Evolutionary conservation across 2,329 filamentous ascomycete genomes (phyloP), one percentile per base, ranked within the genome.

Genomic region (Mycosphaerella sp.): DNA sequence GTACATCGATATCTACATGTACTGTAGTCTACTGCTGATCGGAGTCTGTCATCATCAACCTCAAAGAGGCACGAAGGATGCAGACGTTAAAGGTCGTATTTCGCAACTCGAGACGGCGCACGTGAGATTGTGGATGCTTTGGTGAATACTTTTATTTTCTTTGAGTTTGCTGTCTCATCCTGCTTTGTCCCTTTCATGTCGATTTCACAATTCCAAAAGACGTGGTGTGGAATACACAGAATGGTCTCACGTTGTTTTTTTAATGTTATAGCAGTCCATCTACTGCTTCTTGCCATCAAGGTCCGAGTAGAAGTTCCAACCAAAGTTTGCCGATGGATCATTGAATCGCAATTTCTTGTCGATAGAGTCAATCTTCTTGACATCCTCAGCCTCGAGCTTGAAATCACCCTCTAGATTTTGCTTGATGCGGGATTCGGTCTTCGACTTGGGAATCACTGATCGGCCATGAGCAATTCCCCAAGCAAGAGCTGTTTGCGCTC

Each of bases 261-360:
- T n/a, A n/a, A n/a, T n/a, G n/a, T n/a, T 21, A 21, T 21, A 21
- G 3, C 18, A 3, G 7, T 25, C 6, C 21, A 6, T 41, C 42
- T 47, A 39, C 27, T 57, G 52, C 54, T 71, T 63, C 65, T 79
- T 79, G 3, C 80, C 80, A 46, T 84, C 81, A 49, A 84, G 60
- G 64, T 81, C 80, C 1, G 63, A 59, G 57, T 79, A 84, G 58
- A 82, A 81, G 6, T 79, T 69, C 65, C 75, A 79, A 2, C 78
- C 75, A 68, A 84, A 84, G 17, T 67, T 70, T 6, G 62, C 68
- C 39, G 73, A 77, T 4, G 79, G 74, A 62, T 84, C 80, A 50
- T 83, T 84, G 62, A 84, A 83, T 37, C 81, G 70, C 57, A 81
- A 41, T 66, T 82, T 82, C 68, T 77, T 80, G 62, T 85, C 79